These are phyloP conservation scores for Boletus fagicola DNA, from an alignment of 768 basidiomycete species.

Conservation along the genomic window DNA sequence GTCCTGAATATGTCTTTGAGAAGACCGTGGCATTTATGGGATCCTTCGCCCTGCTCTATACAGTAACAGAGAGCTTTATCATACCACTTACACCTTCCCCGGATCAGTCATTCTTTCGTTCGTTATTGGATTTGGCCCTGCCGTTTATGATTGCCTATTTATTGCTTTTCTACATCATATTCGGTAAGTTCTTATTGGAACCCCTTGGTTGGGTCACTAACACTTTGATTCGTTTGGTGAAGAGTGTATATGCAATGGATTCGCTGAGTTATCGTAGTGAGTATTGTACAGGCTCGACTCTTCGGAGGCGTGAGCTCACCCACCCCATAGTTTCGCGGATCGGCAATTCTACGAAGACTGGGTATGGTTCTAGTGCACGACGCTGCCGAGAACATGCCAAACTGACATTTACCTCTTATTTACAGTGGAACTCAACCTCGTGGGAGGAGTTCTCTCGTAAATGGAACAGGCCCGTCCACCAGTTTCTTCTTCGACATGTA, in stretches of 20 bases:
- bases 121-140: slow-evolving; percentile 80
- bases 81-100: slow-evolving; percentile 72
- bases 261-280: slow-evolving; percentile 89
- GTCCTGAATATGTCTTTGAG: slow-evolving; percentile 53
- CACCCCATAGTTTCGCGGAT: slow-evolving; percentile 77
- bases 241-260: slow-evolving; percentile 97
- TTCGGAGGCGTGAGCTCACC: slow-evolving; percentile 1
- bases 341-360: slow-evolving; percentile 97
- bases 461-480: slow-evolving; percentile 97
- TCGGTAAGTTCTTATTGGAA: slow-evolving; percentile 46
- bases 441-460: slow-evolving; percentile 98
- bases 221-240: background rate
- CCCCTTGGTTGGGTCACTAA: slow-evolving; percentile 1
- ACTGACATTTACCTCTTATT: background rate
- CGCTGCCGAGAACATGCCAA: background rate
- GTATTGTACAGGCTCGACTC: slow-evolving; percentile 23
- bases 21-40: slow-evolving; percentile 87
- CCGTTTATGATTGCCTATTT: slow-evolving; percentile 95
- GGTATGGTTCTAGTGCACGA: slow-evolving; percentile 41
- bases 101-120: slow-evolving; percentile 70
- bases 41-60: slow-evolving; percentile 90
- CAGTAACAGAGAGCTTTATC: slow-evolving; percentile 93
- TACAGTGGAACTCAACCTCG: slow-evolving; percentile 93
- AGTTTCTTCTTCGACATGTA: slow-evolving; percentile 92
- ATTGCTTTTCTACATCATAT: slow-evolving; percentile 82